A percentile compares a stretch with the other conserved stretches of the same genome.
Conservation (phyloP, 331 rosid genomes). For the Dryas integrifolia region DNA sequence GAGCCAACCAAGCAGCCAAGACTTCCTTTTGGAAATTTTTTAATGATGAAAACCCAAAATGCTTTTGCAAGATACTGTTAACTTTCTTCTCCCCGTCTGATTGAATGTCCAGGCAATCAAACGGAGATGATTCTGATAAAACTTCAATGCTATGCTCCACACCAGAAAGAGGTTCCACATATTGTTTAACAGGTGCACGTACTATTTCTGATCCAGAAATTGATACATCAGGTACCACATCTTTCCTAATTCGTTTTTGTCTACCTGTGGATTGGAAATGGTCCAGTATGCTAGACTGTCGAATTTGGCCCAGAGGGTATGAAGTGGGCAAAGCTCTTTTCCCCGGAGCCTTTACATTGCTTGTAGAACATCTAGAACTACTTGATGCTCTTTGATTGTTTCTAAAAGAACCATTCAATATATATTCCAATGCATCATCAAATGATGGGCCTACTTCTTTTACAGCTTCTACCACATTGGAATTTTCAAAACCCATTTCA, state of each 20-base stretch:
- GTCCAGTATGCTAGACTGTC: slow-evolving; percentile 63
- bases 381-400: slow-evolving; percentile 24
- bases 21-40: slow-evolving; percentile 84
- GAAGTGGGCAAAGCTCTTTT: slow-evolving; percentile 35
- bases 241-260: slow-evolving; percentile 25
- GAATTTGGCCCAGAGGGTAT: slow-evolving; percentile 27
- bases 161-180: slow-evolving; percentile 27
- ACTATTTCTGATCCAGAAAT: slow-evolving; percentile 9
- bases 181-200: slow-evolving; percentile 23
- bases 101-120: slow-evolving; percentile 25
- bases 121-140: slow-evolving; percentile 19
- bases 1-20: slow-evolving; percentile 61
- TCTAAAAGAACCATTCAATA: slow-evolving; percentile 35
- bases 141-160: slow-evolving; percentile 12
- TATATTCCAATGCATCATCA: slow-evolving; percentile 46
- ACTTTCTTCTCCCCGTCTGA: slow-evolving; percentile 55
- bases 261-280: slow-evolving; percentile 48
- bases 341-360: slow-evolving; percentile 22
- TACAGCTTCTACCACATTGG: slow-evolving; percentile 41
- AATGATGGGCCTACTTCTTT: slow-evolving; percentile 52
- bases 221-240: slow-evolving; percentile 22
- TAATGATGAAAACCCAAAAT: slow-evolving; percentile 60
- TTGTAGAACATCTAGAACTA: slow-evolving; percentile 23
- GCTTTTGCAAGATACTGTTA: slow-evolving; percentile 52
- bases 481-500: slow-evolving; percentile 67